Conservation (phyloP, 805 yeast genomes). For the Metschnikowia vanudenii region DNA sequence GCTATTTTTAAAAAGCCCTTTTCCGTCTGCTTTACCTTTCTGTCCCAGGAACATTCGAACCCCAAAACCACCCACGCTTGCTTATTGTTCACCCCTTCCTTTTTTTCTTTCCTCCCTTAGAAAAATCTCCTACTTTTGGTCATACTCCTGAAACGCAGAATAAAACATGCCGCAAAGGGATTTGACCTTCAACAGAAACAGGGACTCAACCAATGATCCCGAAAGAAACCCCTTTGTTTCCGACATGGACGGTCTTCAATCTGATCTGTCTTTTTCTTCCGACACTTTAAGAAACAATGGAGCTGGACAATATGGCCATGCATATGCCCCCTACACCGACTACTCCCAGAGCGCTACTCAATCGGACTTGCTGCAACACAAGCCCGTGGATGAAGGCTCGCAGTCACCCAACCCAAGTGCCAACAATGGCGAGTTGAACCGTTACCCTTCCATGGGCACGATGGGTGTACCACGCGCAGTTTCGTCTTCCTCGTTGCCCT, state of each 20-base stretch:
- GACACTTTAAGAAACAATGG: background rate
- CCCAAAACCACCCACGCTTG: too few species aligned
- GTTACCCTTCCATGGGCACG: conserved; percentile 72
- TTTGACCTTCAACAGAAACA: conserved; percentile 28
- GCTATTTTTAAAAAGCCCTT: background rate
- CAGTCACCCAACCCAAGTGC: conserved; percentile 5
- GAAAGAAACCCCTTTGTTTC: conserved; percentile 15
- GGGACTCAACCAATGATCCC: conserved; percentile 4
- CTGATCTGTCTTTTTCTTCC: conserved; percentile 17
- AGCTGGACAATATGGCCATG: conserved; percentile 19
- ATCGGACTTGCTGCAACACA: conserved; percentile 31
- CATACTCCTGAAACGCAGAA: background rate
- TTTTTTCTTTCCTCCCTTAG: background rate
- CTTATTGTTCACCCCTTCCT: too few species aligned
- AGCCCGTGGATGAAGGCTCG: conserved; percentile 12
- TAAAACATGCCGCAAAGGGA: conserved; percentile 29
- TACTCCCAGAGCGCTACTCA: conserved; percentile 42
- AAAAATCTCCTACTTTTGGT: background rate
- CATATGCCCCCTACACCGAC: conserved; percentile 33
- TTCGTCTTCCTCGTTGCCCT: conserved; percentile 42
- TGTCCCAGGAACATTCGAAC: background rate
- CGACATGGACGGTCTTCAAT: conserved; percentile 13
- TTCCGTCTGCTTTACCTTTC: background rate
- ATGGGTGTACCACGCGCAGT: conserved; percentile 57
- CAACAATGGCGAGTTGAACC: conserved; percentile 30